These are phyloP conservation scores for Pisolithus sp. DNA, from an alignment of 768 basidiomycete species.

Conservation along the genomic window DNA sequence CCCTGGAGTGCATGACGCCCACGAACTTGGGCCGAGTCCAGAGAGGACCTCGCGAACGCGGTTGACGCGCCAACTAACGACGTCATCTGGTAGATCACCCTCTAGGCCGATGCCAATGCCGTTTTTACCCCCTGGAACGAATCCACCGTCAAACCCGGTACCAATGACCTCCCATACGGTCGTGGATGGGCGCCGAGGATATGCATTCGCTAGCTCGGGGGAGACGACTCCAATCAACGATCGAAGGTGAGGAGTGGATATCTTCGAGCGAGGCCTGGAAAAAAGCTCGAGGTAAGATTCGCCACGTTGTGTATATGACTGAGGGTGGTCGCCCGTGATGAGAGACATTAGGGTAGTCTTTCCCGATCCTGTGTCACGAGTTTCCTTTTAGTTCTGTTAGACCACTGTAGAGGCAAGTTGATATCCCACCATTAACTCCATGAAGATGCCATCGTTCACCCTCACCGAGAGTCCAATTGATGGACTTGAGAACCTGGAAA, in stretches of 20 bases:
- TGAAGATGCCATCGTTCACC: conserved; percentile 89
- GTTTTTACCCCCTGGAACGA: conserved; percentile 42
- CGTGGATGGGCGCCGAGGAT: conserved; percentile 66
- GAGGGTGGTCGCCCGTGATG: conserved; percentile 91
- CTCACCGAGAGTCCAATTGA: conserved; percentile 76
- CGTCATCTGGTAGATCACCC: conserved; percentile 28
- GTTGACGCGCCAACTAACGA: conserved; percentile 33
- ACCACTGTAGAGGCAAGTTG: neutral
- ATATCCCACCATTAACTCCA: conserved; percentile 73
- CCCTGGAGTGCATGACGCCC: conserved; percentile 22
- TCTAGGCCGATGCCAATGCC: conserved; percentile 44
- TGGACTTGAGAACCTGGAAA: conserved; percentile 60
- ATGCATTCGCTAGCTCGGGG: conserved; percentile 88
- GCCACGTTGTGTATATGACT: conserved; percentile 71
- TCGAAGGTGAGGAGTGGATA: conserved; percentile 64
- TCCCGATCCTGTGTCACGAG: conserved; percentile 62
- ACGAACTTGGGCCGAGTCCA: conserved; percentile 54
- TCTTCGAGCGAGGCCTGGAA: conserved; percentile 50
- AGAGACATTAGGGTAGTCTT: conserved; percentile 91
- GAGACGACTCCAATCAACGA: conserved; percentile 72
- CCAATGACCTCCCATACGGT: conserved; percentile 75
- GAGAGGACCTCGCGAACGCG: conserved; percentile 54
- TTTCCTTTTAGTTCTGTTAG: neutral
- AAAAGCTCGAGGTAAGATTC: conserved; percentile 50
- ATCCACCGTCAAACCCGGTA: conserved; percentile 87